A percentile compares a stretch with the other conserved stretches of the same genome.
Evolutionary conservation across 495 filamentous ascomycete species (phyloP).

Genomic region (Penicillium antarcticum): DNA sequence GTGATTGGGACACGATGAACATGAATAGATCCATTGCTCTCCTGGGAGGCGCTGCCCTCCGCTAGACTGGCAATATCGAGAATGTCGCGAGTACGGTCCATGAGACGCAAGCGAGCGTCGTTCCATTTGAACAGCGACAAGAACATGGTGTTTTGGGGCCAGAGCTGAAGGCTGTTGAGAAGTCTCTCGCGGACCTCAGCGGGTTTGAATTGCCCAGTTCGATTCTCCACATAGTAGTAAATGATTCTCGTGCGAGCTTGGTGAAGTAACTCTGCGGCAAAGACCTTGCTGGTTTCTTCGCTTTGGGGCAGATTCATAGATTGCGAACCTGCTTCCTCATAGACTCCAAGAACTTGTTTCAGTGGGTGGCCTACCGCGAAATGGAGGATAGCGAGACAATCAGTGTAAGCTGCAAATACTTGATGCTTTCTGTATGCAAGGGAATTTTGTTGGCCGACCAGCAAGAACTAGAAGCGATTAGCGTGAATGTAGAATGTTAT

Average conservation of each 20-base stretch:
- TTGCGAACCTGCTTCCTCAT: constrained; percentile 42
- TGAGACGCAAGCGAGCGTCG: constrained; percentile 62
- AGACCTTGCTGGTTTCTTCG: constrained; percentile 29
- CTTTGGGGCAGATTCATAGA: constrained; percentile 33
- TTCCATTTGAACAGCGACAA: constrained; percentile 69
- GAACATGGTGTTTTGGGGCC: constrained; percentile 77
- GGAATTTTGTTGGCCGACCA: constrained; percentile 52
- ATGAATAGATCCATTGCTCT: constrained; percentile 2
- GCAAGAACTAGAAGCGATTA: constrained; percentile 45
- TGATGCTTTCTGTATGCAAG: constrained; percentile 44
- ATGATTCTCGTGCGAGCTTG: constrained; percentile 68
- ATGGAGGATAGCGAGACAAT: constrained; percentile 58
- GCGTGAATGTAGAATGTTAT: background rate
- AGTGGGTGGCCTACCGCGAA: constrained; percentile 53
- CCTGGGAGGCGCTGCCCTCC: constrained; percentile 28
- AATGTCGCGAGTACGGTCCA: constrained; percentile 66
- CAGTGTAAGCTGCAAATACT: constrained; percentile 51
- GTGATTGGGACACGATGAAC: constrained; percentile 40
- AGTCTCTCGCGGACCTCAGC: constrained; percentile 58
- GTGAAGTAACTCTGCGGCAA: constrained; percentile 53
- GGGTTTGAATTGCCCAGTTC: constrained; percentile 59
- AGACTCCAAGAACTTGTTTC: constrained; percentile 43
- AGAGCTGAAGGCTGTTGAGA: constrained; percentile 53
- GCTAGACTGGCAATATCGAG: background rate
- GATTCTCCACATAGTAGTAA: constrained; percentile 55